These are phyloP conservation scores for Phoma sp. DNA, from an alignment of 2,329 filamentous ascomycete genomes.

Conservation along the genomic window DNA sequence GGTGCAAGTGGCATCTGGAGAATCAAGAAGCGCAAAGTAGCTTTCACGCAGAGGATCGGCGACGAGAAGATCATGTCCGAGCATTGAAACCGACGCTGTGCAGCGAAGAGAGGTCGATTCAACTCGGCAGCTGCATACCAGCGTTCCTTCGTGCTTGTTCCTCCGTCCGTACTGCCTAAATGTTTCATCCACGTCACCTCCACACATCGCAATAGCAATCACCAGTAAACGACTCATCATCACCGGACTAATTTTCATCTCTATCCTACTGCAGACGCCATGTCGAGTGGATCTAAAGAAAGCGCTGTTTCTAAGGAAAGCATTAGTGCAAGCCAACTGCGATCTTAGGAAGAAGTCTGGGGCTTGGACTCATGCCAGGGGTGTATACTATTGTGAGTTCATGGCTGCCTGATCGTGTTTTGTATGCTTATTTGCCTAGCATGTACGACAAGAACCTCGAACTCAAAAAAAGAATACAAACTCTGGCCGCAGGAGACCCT, in stretches of 20 bases:
- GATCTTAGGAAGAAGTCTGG: neutral
- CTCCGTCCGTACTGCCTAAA: neutral
- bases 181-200: neutral
- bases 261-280: neutral
- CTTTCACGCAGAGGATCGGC: constrained; percentile 47
- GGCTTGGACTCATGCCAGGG: neutral
- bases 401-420: neutral
- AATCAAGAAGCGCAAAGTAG: constrained; percentile 46
- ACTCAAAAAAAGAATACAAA: neutral
- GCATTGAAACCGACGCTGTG: constrained; percentile 20
- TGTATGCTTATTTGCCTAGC: neutral
- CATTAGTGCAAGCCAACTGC: neutral
- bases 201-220: neutral
- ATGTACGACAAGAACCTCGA: neutral
- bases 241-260: neutral
- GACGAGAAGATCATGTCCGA: constrained; percentile 46
- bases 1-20: constrained; percentile 51
- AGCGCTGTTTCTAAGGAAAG: neutral
- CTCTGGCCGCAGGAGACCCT: neutral
- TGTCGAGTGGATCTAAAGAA: neutral
- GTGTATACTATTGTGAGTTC: neutral
- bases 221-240: neutral
- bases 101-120: neutral
- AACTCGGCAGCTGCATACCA: neutral
- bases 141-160: neutral